Conservation (phyloP, 148 eudicot species). For the Rhododendron griersonianum region DNA sequence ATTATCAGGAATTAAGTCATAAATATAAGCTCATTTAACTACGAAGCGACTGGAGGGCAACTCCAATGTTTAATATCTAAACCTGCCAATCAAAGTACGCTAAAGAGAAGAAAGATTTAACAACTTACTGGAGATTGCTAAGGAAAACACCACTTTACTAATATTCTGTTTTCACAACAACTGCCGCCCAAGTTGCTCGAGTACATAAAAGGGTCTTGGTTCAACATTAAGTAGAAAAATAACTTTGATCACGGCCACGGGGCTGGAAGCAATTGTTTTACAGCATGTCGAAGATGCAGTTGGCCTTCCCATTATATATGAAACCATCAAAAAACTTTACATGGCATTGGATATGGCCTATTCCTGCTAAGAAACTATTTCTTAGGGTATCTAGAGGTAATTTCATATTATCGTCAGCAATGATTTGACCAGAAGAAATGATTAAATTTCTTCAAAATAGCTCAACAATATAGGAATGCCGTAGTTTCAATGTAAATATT, state of each 20-base stretch:
- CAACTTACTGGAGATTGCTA: neutral
- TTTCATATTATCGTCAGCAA: neutral
- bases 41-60: neutral
- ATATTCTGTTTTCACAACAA: neutral
- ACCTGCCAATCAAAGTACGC: neutral
- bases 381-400: neutral
- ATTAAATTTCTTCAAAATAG: neutral
- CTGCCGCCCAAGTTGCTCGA: neutral
- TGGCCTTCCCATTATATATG: neutral
- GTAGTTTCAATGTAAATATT: neutral
- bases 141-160: neutral
- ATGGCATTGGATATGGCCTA: neutral
- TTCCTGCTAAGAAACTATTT: neutral
- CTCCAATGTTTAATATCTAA: neutral
- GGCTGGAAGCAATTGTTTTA: neutral
- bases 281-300: neutral
- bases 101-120: neutral
- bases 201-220: constrained; percentile 1
- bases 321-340: neutral
- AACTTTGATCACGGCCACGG: neutral
- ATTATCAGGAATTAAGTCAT: neutral
- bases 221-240: neutral
- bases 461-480: neutral
- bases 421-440: neutral
- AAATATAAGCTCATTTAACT: constrained; percentile 1